Evolutionary conservation across 257 asterid species (phyloP).

Genomic region (Nicotiana sylvestris): DNA sequence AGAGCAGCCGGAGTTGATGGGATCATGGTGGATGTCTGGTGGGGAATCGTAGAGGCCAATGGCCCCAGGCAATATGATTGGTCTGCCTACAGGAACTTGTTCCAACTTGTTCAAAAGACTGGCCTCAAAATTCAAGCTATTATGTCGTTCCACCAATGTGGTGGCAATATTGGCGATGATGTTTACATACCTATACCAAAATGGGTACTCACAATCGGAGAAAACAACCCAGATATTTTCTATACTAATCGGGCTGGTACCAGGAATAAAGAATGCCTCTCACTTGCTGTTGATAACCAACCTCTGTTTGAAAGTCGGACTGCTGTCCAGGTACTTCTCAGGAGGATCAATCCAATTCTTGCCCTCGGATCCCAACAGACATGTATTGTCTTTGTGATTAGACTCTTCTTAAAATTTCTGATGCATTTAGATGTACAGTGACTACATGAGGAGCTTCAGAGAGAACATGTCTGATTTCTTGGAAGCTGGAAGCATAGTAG

Average conservation of each 20-base stretch:
- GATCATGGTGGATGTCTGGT: constrained; percentile 92
- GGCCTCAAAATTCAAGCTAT: constrained; percentile 66
- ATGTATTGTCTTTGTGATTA: background rate
- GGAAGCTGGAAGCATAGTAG: constrained; percentile 50
- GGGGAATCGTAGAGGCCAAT: constrained; percentile 69
- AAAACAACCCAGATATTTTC: constrained; percentile 51
- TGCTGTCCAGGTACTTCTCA: constrained; percentile 50
- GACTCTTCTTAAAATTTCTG: background rate
- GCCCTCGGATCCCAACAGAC: background rate
- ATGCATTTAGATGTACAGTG: constrained; percentile 54
- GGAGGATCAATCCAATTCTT: background rate
- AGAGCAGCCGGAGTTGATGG: constrained; percentile 66
- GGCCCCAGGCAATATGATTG: constrained; percentile 64
- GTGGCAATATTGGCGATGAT: constrained; percentile 74
- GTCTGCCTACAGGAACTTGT: constrained; percentile 58
- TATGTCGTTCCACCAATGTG: constrained; percentile 92
- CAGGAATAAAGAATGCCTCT: constrained; percentile 53
- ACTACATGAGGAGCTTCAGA: constrained; percentile 69
- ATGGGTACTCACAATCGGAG: constrained; percentile 57
- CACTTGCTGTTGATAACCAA: constrained; percentile 65
- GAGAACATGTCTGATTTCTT: constrained; percentile 58
- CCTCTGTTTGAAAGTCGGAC: constrained; percentile 69
- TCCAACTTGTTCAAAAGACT: constrained; percentile 45
- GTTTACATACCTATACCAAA: constrained; percentile 59
- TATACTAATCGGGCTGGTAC: constrained; percentile 54